Base-by-base conservation (phyloP, 2,329 filamentous ascomycete genomes). In the Gaeumannomyces tritici region DNA sequence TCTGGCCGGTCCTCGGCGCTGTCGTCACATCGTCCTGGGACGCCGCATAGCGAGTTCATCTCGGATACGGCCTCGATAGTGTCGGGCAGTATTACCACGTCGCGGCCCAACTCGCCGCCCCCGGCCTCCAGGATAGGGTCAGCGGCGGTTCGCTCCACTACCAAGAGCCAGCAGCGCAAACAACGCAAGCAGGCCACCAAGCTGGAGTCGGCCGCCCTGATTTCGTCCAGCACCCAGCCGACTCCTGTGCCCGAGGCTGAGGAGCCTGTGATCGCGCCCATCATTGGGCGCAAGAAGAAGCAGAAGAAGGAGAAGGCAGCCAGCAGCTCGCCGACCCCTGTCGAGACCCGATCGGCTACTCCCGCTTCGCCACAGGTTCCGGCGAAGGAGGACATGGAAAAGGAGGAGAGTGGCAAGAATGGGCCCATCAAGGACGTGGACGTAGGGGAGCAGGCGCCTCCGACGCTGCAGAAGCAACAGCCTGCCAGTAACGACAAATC, bases 281-380 rank as follows among this genome's bases (percentile, higher is more conserved):
- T 96, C 55, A 73, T 91, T 59, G 89, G 89, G 42, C 84, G 90
- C 61, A 92, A 92, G 79, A 93, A 91, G 79, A 95, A 93, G 76
- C 85, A 90, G 72, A 93, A 91, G 75, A 86, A 89, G 68, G 87
- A 84, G 65, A 75, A 74, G 68, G 70, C 68, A 35, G 60, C 66
- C 26, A 70, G 67, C 57, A 72, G 67, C 35, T 63, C 65, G 13
- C 67, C 67, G 3, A 75, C 67, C 3, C 64, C 59, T 4, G 47
- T 12, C 2, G 62, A 62, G 62, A 70, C 67, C 60, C 65, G 67
- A 11, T 65, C 68, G 2, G 62, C 67, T 26, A 70, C 68, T 0
- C 68, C 70, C 0, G 59, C 64, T 1, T 55, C 62, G 5, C 28
- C 59, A 4, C 59, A 29, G 47, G 57, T 31, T 7, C 42, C 29